Evolutionary conservation across 2,329 filamentous ascomycete genomes (phyloP), one percentile per base, ranked within the genome.

Genomic region (Ophiognomonia clavigignenti-juglandacearum): DNA sequence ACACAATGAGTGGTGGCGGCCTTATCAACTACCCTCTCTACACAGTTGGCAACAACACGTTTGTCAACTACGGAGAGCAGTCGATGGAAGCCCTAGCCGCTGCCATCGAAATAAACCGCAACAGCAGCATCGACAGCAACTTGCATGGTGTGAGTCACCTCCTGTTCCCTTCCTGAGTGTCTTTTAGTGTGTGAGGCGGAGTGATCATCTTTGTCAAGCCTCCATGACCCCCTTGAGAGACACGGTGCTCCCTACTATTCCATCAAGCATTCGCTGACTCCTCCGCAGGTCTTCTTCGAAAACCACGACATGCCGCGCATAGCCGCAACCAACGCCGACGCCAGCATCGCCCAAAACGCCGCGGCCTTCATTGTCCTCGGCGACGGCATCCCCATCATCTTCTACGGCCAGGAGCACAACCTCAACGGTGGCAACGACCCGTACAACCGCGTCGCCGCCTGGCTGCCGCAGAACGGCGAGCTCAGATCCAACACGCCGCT

Each of bases 351-450:
- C 19, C 34, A 45, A 32, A 45, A 45, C 14, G 23, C 43, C 5
- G 19, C 40, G n/a, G 43, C 43, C 31, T 46, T 46, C 37, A 46
- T 27, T 6, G 20, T 46, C 20, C 16, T 46, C 13, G 38, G 38
- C 6, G 68, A 80, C 43, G 81, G 81, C 8, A 77, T 84, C 26
- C 80, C 81, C 1, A 78, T 83, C 46, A 70, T 85, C 27, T 86
- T 85, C 62, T 74, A 83, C 54, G 82, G 82, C 23, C 78, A 82
- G 51, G 82, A 85, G 61, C 82, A 85, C 56, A 77, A 75, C 50
- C 80, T 73, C 58, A 59, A 66, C 2, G 69, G 68, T n/a, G 67
- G 61, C 31, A 64, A 63, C 38, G 77, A 77, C 8, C 64, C 70
- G 0, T 70, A 68, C 42, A 74, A 75, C 56, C 75, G 78, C n/a